Percentiles rank a stretch among this genome's conserved stretches.
These are phyloP conservation scores for Ceratocystis cubensis DNA, from an alignment of 2,329 filamentous ascomycete genomes.

Conservation along the genomic window DNA sequence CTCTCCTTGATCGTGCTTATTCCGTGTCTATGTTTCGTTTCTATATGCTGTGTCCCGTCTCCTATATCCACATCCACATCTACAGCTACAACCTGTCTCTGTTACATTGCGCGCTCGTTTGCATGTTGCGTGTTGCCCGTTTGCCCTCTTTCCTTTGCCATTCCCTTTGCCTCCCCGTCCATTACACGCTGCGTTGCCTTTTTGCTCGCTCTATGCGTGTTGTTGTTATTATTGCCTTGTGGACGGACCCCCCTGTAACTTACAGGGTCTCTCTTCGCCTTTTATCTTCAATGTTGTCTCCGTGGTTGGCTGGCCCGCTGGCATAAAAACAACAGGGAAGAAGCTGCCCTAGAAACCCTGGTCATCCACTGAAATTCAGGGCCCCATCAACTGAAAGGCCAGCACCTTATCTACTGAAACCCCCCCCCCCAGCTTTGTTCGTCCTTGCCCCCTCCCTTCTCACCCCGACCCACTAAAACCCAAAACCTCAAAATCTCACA, in stretches of 20 bases:
- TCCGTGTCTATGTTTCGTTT: not conserved
- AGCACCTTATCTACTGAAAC: not conserved
- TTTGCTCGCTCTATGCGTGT: not conserved
- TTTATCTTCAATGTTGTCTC: no score
- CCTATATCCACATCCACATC: not conserved
- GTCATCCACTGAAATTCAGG: no score
- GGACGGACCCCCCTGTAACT: not conserved
- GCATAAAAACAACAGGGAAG: no score
- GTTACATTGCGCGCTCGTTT: not conserved
- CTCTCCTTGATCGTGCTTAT: no score
- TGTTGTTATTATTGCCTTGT: not conserved
- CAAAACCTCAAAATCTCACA: not conserved
- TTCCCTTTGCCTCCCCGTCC: not conserved
- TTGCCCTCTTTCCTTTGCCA: not conserved
- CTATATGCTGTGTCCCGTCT: not conserved
- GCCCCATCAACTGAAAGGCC: no score
- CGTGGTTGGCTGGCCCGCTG: no score
- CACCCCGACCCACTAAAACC: slow-evolving; percentile 2
- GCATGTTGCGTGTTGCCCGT: not conserved
- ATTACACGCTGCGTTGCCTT: not conserved
- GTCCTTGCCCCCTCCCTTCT: not conserved
- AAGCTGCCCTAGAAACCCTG: no score
- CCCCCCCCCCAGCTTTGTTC: not conserved
- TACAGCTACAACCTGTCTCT: not conserved
- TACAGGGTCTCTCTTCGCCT: not conserved